phyloP scores from a whole-genome alignment of 805 yeast genomes.

The Candida caryicola region DNA sequence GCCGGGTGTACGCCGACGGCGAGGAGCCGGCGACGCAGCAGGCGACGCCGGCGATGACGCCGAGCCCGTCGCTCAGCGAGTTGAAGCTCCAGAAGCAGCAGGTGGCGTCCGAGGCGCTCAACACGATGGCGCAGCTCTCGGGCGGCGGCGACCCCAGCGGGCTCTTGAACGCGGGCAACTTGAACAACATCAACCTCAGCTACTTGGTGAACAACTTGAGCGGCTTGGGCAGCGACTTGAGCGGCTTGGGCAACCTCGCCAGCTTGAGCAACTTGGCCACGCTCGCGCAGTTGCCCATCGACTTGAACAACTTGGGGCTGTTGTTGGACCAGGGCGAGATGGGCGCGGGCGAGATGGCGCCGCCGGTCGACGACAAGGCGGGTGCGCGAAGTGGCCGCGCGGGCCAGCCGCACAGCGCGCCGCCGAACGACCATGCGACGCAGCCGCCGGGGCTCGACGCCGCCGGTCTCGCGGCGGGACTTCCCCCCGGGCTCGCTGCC shows the following conservation, averaged over 20 bases:
- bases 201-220: slow-evolving; percentile 41
- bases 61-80: slow-evolving; percentile 13
- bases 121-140: not conserved
- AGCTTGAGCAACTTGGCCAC: slow-evolving; percentile 40
- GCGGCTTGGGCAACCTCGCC: slow-evolving; percentile 36
- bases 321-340: slow-evolving; percentile 15
- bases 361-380: not conserved
- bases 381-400: not conserved
- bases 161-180: slow-evolving; percentile 31
- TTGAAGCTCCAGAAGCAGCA: not conserved
- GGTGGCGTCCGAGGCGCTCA: not conserved
- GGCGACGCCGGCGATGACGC: slow-evolving; percentile 25
- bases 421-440: not conserved
- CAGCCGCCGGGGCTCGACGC: slow-evolving; percentile 12
- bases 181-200: slow-evolving; percentile 41
- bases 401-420: not conserved
- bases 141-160: not conserved
- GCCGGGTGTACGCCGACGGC: not conserved
- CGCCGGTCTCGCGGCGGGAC: too few relatives aligned
- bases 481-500: too few relatives aligned
- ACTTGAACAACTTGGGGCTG: slow-evolving; percentile 35
- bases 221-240: slow-evolving; percentile 33
- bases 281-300: slow-evolving; percentile 43
- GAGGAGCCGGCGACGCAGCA: slow-evolving; percentile 16
- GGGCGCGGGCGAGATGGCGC: not conserved